A percentile compares a stretch with the other conserved stretches of the same genome.
phyloP scores from a whole-genome alignment of 257 asterid genomes.

The Rubia yunnanensis region DNA sequence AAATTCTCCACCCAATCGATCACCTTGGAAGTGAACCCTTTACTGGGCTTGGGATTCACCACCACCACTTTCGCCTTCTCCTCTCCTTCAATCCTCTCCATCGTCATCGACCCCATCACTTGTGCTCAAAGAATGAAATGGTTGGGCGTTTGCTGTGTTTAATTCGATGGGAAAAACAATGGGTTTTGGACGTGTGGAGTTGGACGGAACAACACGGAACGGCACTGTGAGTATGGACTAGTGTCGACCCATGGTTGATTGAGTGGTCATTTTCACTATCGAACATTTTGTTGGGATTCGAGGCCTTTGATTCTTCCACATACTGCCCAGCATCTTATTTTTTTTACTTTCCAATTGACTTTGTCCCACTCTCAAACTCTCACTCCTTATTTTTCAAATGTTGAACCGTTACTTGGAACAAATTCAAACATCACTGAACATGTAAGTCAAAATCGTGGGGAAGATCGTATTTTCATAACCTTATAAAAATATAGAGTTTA shows the following conservation, averaged over 20 bases:
- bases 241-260: not conserved
- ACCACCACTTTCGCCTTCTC: slow-evolving; percentile 41
- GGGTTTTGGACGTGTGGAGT: not conserved
- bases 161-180: too few relatives aligned
- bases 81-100: slow-evolving; percentile 27
- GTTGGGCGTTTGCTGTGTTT: too few relatives aligned
- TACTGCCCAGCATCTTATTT: not conserved
- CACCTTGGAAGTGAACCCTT: slow-evolving; percentile 54
- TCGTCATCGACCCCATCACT: slow-evolving; percentile 6
- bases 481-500: too few relatives aligned
- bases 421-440: too few relatives aligned
- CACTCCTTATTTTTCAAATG: not conserved
- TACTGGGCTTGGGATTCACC: slow-evolving; percentile 67
- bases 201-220: not conserved
- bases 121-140: not conserved
- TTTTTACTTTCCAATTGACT: not conserved
- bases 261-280: not conserved
- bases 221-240: not conserved
- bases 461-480: too few relatives aligned
- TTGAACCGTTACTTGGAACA: not conserved
- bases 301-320: not conserved
- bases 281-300: not conserved
- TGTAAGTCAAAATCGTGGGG: too few relatives aligned
- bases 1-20: slow-evolving; percentile 69
- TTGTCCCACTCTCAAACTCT: not conserved